Conservation (phyloP, 2,329 filamentous ascomycete species). For the Ilyonectria sp. region DNA sequence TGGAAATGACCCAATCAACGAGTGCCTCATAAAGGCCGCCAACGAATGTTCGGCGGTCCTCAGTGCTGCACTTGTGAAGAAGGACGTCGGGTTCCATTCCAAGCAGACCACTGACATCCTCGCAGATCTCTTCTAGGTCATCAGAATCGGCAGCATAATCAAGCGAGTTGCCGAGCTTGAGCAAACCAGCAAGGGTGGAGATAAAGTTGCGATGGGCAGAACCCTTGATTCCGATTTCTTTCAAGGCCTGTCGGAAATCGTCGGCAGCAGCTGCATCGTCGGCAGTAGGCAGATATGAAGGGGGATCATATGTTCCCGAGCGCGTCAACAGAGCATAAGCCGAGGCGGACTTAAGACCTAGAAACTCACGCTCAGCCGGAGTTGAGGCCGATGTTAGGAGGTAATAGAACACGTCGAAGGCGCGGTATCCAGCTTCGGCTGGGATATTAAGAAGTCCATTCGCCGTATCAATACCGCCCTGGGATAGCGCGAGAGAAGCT, state of each 20-base stretch:
- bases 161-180: slow-evolving; percentile 93
- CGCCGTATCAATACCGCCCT: slow-evolving; percentile 88
- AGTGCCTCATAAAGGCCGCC: slow-evolving; percentile 92
- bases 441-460: slow-evolving; percentile 87
- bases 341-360: slow-evolving; percentile 83
- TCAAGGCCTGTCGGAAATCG: slow-evolving; percentile 89
- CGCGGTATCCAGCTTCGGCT: slow-evolving; percentile 84
- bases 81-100: slow-evolving; percentile 90
- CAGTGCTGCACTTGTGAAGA: slow-evolving; percentile 82
- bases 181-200: slow-evolving; percentile 85
- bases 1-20: slow-evolving; percentile 93
- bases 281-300: slow-evolving; percentile 89
- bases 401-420: slow-evolving; percentile 99
- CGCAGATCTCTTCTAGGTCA: slow-evolving; percentile 85
- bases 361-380: slow-evolving; percentile 88
- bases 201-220: slow-evolving; percentile 86
- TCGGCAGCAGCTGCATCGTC: slow-evolving; percentile 95
- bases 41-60: slow-evolving; percentile 87
- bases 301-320: slow-evolving; percentile 88
- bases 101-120: slow-evolving; percentile 89
- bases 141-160: slow-evolving; percentile 90
- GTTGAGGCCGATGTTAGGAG: slow-evolving; percentile 93
- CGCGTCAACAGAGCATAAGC: slow-evolving; percentile 84
- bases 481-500: slow-evolving; percentile 83
- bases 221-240: slow-evolving; percentile 95